Evolutionary conservation across 106 monocot genomes (phyloP).

Genomic region (Allium sativum): DNA sequence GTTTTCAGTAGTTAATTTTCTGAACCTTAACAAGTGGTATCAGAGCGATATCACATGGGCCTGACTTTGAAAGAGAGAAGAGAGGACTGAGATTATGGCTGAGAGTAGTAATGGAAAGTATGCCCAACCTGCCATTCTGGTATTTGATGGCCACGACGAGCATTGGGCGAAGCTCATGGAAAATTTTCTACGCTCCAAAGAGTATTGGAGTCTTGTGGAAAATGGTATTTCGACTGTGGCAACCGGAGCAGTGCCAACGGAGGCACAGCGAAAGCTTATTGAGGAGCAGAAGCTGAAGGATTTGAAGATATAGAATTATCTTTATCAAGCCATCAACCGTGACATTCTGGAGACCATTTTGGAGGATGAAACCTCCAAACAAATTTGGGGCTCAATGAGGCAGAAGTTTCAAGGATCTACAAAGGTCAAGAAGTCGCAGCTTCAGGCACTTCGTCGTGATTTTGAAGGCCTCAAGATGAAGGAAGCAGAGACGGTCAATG

Average conservation of each 20-base stretch:
- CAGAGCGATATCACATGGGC: neutral
- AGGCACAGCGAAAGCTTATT: neutral
- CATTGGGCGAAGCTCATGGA: neutral
- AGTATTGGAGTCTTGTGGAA: neutral
- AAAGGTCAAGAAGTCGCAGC: neutral
- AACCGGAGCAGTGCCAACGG: neutral
- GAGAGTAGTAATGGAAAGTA: neutral
- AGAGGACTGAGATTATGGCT: neutral
- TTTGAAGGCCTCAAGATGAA: neutral
- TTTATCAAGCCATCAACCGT: slow-evolving; percentile 1
- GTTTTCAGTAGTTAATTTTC: neutral
- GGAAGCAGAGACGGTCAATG: neutral
- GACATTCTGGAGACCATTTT: slow-evolving; percentile 1
- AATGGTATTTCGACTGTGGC: neutral
- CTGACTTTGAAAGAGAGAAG: neutral
- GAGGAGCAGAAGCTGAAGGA: neutral
- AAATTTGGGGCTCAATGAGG: slow-evolving; percentile 3
- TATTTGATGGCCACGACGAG: neutral
- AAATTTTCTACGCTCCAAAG: slow-evolving; percentile 5
- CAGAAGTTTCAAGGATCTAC: neutral
- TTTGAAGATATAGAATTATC: slow-evolving; percentile 5
- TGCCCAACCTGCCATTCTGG: neutral
- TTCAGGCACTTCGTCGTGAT: neutral
- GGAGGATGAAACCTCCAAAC: neutral
- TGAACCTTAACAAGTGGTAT: neutral